Evolutionary conservation across 192 early-diverging fungal genomes (phyloP).

Genomic region (Podila epigama): DNA sequence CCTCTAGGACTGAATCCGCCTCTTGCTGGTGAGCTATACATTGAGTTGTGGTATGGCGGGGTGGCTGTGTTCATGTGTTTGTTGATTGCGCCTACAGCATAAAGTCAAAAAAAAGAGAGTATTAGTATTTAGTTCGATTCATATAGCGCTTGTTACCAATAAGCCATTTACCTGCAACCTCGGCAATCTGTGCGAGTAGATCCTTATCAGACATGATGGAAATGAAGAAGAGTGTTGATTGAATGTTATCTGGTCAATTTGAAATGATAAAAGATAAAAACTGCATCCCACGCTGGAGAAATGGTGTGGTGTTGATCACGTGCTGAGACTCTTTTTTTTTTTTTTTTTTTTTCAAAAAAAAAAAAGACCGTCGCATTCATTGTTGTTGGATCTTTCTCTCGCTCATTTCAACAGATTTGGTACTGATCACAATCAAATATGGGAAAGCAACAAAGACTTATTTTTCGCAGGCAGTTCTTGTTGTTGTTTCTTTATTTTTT

Average conservation of each 20-base stretch:
- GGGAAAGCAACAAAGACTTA: not conserved
- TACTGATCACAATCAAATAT: conserved; percentile 3
- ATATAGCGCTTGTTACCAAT: not conserved
- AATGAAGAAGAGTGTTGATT: not conserved
- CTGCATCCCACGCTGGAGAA: too few relatives aligned
- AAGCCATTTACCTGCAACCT: conserved; percentile 24
- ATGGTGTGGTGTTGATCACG: too few relatives aligned
- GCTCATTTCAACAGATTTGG: conserved; percentile 52
- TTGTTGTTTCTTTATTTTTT: too few relatives aligned
- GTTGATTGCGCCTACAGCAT: conserved; percentile 31
- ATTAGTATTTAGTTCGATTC: not conserved
- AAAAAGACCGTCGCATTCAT: not conserved
- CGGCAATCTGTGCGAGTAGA: conserved; percentile 39
- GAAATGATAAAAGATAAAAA: not conserved
- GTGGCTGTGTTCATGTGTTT: conserved; percentile 29
- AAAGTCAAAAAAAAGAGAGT: not conserved
- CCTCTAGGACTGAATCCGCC: conserved; percentile 20
- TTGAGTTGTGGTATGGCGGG: conserved; percentile 2
- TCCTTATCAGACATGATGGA: conserved; percentile 39
- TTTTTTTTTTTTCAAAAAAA: not conserved
- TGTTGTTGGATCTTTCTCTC: conserved; percentile 41
- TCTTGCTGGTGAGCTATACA: not conserved
- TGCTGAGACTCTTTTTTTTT: too few relatives aligned
- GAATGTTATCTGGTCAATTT: too few relatives aligned
- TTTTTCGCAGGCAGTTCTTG: too few relatives aligned